Evolutionary conservation across 371 early-diverging fungal species (phyloP).

Genomic region (Mortierella sp.): DNA sequence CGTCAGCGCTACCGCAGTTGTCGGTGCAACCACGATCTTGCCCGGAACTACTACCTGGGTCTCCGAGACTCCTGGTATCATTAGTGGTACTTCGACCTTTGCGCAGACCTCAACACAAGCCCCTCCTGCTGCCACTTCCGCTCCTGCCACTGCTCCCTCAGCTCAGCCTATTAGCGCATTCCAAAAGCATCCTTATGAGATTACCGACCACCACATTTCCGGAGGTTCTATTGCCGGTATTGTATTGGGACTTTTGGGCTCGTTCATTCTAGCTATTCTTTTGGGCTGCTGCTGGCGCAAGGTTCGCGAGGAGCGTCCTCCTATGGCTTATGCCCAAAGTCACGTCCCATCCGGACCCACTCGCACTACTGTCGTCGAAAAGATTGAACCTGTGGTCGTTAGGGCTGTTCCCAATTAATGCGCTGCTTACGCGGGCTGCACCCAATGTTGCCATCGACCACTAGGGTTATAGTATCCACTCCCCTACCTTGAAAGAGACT

Average conservation of each 20-base stretch:
- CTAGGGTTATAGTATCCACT: too few species aligned
- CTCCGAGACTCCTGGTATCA: conserved; percentile 1
- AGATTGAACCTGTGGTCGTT: conserved; percentile 50
- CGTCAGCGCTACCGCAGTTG: conserved; percentile 13
- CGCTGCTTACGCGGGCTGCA: neutral
- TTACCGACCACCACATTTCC: conserved; percentile 20
- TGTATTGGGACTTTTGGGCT: conserved; percentile 36
- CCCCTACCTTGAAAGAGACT: too few species aligned
- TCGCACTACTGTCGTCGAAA: conserved; percentile 50
- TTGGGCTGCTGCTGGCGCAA: conserved; percentile 51
- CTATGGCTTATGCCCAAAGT: conserved; percentile 8
- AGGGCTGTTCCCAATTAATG: conserved; percentile 3
- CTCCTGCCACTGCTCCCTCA: neutral
- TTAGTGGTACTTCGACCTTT: neutral
- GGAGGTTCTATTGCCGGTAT: conserved; percentile 50
- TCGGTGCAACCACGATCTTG: conserved; percentile 9
- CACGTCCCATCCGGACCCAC: conserved; percentile 5
- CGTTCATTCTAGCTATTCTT: conserved; percentile 22
- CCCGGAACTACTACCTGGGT: conserved; percentile 4
- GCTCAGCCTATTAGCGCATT: neutral
- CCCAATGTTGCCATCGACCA: too few species aligned
- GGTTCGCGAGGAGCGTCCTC: conserved; percentile 25
- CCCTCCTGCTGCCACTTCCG: conserved; percentile 5
- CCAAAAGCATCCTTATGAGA: conserved; percentile 3
- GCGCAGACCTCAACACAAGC: conserved; percentile 3